These are phyloP conservation scores for Boletus barrowsii DNA, from an alignment of 768 basidiomycete genomes.

Conservation along the genomic window DNA sequence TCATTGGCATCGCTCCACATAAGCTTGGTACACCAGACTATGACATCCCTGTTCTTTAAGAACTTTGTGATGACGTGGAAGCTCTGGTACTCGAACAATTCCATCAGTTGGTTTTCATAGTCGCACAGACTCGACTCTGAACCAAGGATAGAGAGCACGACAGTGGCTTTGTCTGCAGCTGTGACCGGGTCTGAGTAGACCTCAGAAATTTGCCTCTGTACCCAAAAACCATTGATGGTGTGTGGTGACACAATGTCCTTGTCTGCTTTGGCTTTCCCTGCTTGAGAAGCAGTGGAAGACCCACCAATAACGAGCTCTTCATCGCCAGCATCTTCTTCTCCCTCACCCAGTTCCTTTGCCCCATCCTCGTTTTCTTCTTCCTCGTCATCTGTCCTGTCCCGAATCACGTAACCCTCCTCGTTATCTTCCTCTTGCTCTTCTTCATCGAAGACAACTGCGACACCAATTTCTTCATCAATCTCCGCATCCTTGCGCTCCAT, in stretches of 20 bases:
- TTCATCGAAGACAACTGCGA: slow-evolving; percentile 96
- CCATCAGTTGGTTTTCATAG: slow-evolving; percentile 95
- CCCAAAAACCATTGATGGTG: slow-evolving; percentile 96
- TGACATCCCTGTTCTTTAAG: slow-evolving; percentile 91
- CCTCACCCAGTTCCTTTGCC: slow-evolving; percentile 40
- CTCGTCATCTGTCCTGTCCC: slow-evolving; percentile 74
- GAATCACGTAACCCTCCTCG: slow-evolving; percentile 83
- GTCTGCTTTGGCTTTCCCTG: slow-evolving; percentile 54
- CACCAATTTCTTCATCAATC: slow-evolving; percentile 96
- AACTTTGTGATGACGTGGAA: slow-evolving; percentile 89
- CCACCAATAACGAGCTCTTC: slow-evolving; percentile 82
- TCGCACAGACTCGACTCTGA: slow-evolving; percentile 88
- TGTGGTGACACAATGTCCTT: slow-evolving; percentile 86
- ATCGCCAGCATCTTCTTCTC: slow-evolving; percentile 47
- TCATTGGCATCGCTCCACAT: slow-evolving; percentile 87
- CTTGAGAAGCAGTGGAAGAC: slow-evolving; percentile 46
- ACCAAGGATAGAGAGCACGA: slow-evolving; percentile 79
- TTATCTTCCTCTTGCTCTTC: slow-evolving; percentile 95
- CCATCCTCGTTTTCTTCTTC: slow-evolving; percentile 51
- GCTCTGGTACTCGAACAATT: slow-evolving; percentile 89
- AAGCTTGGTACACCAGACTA: slow-evolving; percentile 98
- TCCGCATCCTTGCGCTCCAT: slow-evolving; percentile 79
- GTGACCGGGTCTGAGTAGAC: slow-evolving; percentile 94
- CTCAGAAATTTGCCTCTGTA: slow-evolving; percentile 89
- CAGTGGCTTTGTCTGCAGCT: slow-evolving; percentile 84